These are phyloP conservation scores for Debaryomyces coudertii DNA, from an alignment of 1,139 yeast genomes.

Conservation along the genomic window DNA sequence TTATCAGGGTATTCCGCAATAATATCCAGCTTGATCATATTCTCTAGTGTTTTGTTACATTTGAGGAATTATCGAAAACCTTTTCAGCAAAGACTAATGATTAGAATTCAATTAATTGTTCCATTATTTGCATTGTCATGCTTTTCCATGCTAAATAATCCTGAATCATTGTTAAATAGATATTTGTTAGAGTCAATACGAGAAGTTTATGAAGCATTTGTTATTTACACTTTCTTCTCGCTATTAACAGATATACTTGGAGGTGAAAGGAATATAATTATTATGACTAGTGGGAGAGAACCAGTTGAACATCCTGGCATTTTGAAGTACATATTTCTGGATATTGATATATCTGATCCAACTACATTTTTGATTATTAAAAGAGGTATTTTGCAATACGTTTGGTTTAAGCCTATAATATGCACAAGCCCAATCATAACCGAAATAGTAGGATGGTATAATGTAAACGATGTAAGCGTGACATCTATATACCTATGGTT, in stretches of 20 bases:
- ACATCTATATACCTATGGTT: conserved; percentile 65
- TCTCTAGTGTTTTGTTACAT: conserved; percentile 37
- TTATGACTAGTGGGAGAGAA: conserved; percentile 69
- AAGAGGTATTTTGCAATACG: conserved; percentile 88
- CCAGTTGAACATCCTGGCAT: conserved; percentile 77
- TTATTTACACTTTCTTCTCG: conserved; percentile 88
- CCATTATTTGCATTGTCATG: conserved; percentile 60
- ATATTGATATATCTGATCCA: conserved; percentile 86
- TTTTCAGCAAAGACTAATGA: conserved; percentile 79
- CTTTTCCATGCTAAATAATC: conserved; percentile 53
- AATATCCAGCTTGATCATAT: conserved; percentile 36
- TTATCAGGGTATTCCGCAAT: conserved; percentile 40
- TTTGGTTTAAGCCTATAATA: conserved; percentile 88
- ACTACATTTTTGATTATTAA: conserved; percentile 73
- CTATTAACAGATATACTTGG: conserved; percentile 83
- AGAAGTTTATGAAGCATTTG: conserved; percentile 95
- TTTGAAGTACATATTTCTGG: conserved; percentile 48
- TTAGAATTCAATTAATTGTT: conserved; percentile 75
- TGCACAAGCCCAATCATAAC: conserved; percentile 59
- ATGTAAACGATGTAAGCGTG: conserved; percentile 53
- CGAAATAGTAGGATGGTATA: conserved; percentile 53
- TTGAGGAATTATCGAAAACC: conserved; percentile 80
- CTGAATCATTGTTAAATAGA: conserved; percentile 38
- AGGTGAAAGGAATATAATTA: conserved; percentile 85
- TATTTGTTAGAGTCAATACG: conserved; percentile 71